Evolutionary conservation across 176 grass and related monocot genomes (phyloP).

Genomic region (Miscanthus lutarioriparius): DNA sequence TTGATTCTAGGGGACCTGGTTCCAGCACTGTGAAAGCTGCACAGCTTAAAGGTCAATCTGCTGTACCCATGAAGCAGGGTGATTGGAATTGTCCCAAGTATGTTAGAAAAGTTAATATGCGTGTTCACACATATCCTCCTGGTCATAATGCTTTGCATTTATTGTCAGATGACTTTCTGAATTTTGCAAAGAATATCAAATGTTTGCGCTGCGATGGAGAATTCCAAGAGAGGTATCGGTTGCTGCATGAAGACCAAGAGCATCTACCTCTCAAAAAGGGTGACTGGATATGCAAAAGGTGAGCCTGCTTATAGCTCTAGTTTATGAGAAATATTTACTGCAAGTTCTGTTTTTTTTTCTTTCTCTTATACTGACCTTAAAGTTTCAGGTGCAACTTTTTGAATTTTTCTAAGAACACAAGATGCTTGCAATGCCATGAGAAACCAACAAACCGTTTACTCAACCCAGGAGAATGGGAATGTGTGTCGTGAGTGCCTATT

Average conservation of each 20-base stretch:
- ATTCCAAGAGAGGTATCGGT: conserved; percentile 70
- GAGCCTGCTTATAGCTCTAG: conserved; percentile 8
- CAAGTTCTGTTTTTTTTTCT: neutral
- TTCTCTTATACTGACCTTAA: conserved; percentile 32
- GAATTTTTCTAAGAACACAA: conserved; percentile 97
- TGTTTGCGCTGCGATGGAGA: conserved; percentile 89
- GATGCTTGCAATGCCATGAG: conserved; percentile 85
- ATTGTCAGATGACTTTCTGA: no score
- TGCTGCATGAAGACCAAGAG: conserved; percentile 70
- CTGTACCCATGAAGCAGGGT: conserved; percentile 71
- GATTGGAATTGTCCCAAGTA: conserved; percentile 98
- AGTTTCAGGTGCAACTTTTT: conserved; percentile 92
- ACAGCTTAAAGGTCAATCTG: conserved; percentile 49
- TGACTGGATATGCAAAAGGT: conserved; percentile 96
- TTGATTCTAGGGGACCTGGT: conserved; percentile 53
- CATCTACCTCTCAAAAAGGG: conserved; percentile 94
- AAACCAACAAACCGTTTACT: conserved; percentile 76
- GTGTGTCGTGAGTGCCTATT: conserved; percentile 65
- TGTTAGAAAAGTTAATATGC: neutral
- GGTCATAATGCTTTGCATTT: neutral
- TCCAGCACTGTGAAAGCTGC: conserved; percentile 39
- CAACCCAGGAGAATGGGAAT: conserved; percentile 90
- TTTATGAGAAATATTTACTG: conserved; percentile 2
- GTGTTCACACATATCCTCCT: neutral
- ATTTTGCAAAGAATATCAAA: conserved; percentile 91